These are phyloP conservation scores for Cicer arietinum DNA, from an alignment of 306 rosid species.

Conservation along the genomic window DNA sequence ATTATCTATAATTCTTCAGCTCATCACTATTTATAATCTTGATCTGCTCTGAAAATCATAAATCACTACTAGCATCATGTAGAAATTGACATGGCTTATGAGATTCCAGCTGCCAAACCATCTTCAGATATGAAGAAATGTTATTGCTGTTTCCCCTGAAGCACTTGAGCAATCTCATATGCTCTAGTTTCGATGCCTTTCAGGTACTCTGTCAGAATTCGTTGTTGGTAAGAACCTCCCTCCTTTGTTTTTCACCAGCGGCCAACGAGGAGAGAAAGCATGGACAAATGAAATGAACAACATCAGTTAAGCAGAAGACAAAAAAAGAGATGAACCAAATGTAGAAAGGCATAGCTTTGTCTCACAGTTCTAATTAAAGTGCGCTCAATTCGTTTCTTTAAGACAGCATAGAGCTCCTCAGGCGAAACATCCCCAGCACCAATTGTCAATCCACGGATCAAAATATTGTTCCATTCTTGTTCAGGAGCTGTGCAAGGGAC, in stretches of 20 bases:
- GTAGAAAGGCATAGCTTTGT: conserved; percentile 19
- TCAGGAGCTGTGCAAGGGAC: conserved; percentile 78
- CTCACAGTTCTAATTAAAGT: conserved; percentile 90
- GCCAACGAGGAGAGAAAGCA: conserved; percentile 29
- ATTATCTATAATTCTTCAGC: conserved; percentile 35
- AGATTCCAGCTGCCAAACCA: conserved; percentile 23
- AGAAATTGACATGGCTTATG: conserved; percentile 28
- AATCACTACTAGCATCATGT: conserved; percentile 40
- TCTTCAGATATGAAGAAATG: conserved; percentile 31
- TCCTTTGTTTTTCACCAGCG: conserved; percentile 55
- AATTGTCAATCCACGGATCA: conserved; percentile 74
- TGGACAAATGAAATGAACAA: conserved; percentile 33
- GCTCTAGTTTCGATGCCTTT: conserved; percentile 83
- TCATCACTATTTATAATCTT: conserved; percentile 22
- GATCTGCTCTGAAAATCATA: conserved; percentile 20
- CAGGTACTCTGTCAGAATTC: conserved; percentile 76
- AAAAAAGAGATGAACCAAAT: conserved; percentile 10
- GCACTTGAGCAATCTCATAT: conserved; percentile 67
- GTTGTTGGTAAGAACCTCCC: conserved; percentile 95
- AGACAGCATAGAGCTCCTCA: conserved; percentile 66
- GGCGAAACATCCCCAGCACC: conserved; percentile 77
- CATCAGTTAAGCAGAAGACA: conserved; percentile 31
- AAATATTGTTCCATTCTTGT: conserved; percentile 81
- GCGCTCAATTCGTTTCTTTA: conserved; percentile 88
- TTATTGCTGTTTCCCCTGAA: conserved; percentile 62